Evolutionary conservation across 225 moss, liverwort and hornwort species (phyloP), one percentile per base, ranked within the genome.

Genomic region (Polytrichum commune): DNA sequence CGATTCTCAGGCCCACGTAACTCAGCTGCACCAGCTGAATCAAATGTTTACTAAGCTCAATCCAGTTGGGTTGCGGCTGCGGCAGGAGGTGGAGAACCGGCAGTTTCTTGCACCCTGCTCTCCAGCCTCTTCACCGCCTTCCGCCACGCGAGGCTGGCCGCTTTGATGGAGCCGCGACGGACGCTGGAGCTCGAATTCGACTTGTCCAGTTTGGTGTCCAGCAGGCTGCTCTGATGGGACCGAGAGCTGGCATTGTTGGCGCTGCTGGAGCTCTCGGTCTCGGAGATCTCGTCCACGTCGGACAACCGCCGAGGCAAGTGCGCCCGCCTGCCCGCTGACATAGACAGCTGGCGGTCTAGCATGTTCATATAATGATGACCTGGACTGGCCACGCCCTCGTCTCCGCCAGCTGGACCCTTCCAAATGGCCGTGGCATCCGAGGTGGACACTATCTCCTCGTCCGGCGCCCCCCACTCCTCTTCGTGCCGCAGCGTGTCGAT

Each of bases 271-370:
- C 86, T 83, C 73, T 78, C 83, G 0, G 83, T 81, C 57, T 86
- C 86, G 1, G 83, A 80, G 13, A 78, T 68, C 56, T 86, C 86
- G 27, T 86, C 86, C 19, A 80, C 83, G 8, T 86, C 83, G 0
- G 85, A 85, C 6, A 85, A 79, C 22, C 76, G 74, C 22, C 72
- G 76, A 1, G 73, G 75, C 18, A 73, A 84, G 20, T 75, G 38
- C 8, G 76, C 76, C 72, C 65, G 72, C 63, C 79, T 79, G 5
- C 74, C 0, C 13, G 46, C 13, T 16, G 46, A 46, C 46, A 46
- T 16, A 29, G 19, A 18, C 27, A 19, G 18, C 64, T 20, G 68
- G 29, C 29, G 5, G 32, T 20, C 38, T 22, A 22, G 33, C 68
- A 26, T 8, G 30, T 38, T n/a, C 58, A 35, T 29, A 38, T 69